phyloP scores from a whole-genome alignment of 192 early-diverging fungal genomes.

The Mortierella hygrophila region DNA sequence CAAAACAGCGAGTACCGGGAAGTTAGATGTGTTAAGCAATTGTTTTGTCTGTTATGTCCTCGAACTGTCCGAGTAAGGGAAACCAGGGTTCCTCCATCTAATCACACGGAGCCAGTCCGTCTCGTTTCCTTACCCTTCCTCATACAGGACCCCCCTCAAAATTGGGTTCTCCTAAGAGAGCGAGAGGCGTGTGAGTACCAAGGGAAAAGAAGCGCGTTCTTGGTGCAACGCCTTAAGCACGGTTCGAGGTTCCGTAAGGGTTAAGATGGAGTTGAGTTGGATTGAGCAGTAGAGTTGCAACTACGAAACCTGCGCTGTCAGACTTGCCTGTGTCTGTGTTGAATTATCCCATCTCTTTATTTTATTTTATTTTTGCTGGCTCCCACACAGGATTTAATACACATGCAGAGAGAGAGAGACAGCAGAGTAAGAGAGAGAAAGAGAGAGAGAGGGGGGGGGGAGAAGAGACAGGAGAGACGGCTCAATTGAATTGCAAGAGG shows the following conservation, averaged over 20 bases:
- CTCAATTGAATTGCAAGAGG: neutral
- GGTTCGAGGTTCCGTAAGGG: neutral
- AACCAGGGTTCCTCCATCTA: neutral
- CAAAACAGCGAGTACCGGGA: too few species aligned
- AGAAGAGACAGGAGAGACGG: too few species aligned
- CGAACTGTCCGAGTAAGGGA: neutral
- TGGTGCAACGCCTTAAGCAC: conserved; percentile 2
- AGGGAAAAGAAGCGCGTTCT: neutral
- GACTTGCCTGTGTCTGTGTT: neutral
- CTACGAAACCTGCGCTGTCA: neutral
- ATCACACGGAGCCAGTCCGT: neutral
- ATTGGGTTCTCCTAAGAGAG: neutral
- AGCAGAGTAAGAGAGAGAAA: neutral
- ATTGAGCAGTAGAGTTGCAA: neutral
- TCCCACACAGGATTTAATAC: neutral
- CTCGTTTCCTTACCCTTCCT: neutral
- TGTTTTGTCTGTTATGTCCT: too few species aligned
- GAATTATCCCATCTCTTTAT: neutral
- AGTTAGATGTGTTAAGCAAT: too few species aligned
- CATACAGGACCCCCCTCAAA: neutral
- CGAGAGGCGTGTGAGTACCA: neutral
- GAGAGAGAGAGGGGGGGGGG: too few species aligned
- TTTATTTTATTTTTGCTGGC: neutral
- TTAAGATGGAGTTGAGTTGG: neutral
- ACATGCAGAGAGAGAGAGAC: neutral